Base-by-base conservation (phyloP, 2,329 filamentous ascomycete genomes). In the Arthrinium puccinioides region DNA sequence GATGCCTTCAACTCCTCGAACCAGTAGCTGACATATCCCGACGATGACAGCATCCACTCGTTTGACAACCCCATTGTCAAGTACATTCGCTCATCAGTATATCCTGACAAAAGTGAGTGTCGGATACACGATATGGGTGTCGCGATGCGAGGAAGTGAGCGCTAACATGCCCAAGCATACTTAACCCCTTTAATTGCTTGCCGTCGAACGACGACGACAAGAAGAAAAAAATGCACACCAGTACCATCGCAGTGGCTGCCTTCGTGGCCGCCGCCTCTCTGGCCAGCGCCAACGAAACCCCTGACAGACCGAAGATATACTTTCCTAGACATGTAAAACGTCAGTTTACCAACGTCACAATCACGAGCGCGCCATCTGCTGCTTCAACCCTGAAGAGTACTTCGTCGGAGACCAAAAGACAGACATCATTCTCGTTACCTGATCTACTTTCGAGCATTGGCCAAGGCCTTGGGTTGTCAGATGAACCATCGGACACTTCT, bases 291-390 rank as follows among this genome's bases (percentile, higher is more conserved):
- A 53, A 24, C 33, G 23, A 26, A 19, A 36, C 33, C 20, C 23
- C 61, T 33, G 54, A 61, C 24, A 50, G 57, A 48, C 63, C 63
- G 5, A 61, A 50, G 51, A 64, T 64, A 43, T 68, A 67, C 51
- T 67, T 63, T 40, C 63, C 64, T 4, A 52, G 61, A 32, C 57
- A 64, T 16, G 56, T 67, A 23, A 68, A 67, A 48, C 58, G 64
- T 37, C 54, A 58, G 38, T 52, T 60, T 30, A 55, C 51, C 9
- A 59, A 60, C 34, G 52, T 50, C 31, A 59, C 57, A 20, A 53
- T 53, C 40, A 52, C 53, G 32, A 53, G 50, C 37, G 43, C 47
- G 18, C 46, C 48, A 14, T 47, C 48, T 28, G 16, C 33, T 13
- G 19, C 24, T 21, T 28, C 33, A 11, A 42, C 45, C 14, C 47